Conservation (phyloP, 495 filamentous ascomycete species). For the Lepraria neglecta region DNA sequence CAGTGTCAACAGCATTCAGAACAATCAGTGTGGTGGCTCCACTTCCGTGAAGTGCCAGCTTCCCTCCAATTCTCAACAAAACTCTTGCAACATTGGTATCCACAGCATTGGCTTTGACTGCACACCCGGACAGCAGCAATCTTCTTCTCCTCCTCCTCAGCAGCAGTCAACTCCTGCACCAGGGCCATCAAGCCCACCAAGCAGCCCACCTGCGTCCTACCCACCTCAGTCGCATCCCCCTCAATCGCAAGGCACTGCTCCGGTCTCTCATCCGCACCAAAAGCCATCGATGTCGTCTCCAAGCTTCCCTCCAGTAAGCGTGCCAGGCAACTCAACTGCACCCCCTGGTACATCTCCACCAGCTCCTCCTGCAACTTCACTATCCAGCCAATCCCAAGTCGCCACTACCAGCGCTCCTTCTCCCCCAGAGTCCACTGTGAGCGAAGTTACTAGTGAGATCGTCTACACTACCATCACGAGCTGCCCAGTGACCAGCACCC, state of each 20-base stretch:
- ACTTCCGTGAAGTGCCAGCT: constrained; percentile 69
- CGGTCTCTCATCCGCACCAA: no score
- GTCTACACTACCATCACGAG: constrained; percentile 24
- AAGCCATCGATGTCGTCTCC: no score
- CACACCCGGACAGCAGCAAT: background rate
- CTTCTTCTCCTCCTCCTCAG: background rate
- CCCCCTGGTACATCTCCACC: constrained; percentile 21
- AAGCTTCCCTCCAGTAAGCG: background rate
- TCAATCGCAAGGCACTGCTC: background rate
- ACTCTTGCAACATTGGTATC: constrained; percentile 55
- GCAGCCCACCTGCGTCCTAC: background rate
- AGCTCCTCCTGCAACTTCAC: background rate
- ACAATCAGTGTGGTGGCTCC: constrained; percentile 89
- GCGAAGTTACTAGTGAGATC: constrained; percentile 12
- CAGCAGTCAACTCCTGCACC: background rate
- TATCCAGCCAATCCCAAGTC: background rate
- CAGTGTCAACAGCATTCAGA: constrained; percentile 63
- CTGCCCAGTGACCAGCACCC: constrained; percentile 24
- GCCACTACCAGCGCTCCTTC: background rate
- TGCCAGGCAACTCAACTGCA: constrained; percentile 13
- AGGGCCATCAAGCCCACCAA: background rate
- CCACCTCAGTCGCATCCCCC: background rate
- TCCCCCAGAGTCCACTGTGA: constrained; percentile 11
- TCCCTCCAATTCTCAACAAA: constrained; percentile 47
- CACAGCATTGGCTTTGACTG: constrained; percentile 4